These are phyloP conservation scores for Licmophora abbreviata DNA, from an alignment of 108 stramenopile genomes.

Conservation along the genomic window DNA sequence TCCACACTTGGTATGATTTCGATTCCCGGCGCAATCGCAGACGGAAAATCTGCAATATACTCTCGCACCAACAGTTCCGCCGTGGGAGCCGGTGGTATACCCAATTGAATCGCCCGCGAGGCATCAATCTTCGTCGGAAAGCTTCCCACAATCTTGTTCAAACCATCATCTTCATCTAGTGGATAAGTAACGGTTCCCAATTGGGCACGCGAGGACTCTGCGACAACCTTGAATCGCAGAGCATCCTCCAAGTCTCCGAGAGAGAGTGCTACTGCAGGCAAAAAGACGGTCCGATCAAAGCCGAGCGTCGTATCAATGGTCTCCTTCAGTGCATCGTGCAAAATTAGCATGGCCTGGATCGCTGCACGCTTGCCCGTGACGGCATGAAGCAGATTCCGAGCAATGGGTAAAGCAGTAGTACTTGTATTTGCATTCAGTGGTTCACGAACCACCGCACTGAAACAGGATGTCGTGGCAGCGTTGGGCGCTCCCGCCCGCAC, in stretches of 20 bases:
- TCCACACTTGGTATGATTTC: not conserved
- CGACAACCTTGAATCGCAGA: constrained; percentile 18
- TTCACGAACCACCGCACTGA: constrained; percentile 35
- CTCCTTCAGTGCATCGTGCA: constrained; percentile 30
- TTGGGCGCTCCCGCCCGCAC: constrained; percentile 49
- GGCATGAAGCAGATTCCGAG: constrained; percentile 30
- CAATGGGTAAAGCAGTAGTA: constrained; percentile 38
- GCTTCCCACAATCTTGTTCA: constrained; percentile 25
- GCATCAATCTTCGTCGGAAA: constrained; percentile 50
- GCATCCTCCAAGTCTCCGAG: constrained; percentile 31
- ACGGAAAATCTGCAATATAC: constrained; percentile 32
- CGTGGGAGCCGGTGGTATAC: constrained; percentile 22
- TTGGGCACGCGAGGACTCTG: constrained; percentile 3
- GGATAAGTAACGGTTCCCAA: constrained; percentile 35
- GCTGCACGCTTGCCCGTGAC: constrained; percentile 35
- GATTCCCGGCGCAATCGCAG: constrained; percentile 29
- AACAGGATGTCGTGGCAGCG: constrained; percentile 42
- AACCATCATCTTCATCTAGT: constrained; percentile 30
- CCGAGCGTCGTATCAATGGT: constrained; percentile 21
- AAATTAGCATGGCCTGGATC: constrained; percentile 27
- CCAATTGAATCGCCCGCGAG: constrained; percentile 23
- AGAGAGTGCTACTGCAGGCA: constrained; percentile 31
- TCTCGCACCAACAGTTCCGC: constrained; percentile 38
- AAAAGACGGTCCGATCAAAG: constrained; percentile 49
- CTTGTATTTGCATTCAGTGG: no score